Evolutionary conservation across 345 rosid genomes (phyloP).

Genomic region (Brassica rapa): DNA sequence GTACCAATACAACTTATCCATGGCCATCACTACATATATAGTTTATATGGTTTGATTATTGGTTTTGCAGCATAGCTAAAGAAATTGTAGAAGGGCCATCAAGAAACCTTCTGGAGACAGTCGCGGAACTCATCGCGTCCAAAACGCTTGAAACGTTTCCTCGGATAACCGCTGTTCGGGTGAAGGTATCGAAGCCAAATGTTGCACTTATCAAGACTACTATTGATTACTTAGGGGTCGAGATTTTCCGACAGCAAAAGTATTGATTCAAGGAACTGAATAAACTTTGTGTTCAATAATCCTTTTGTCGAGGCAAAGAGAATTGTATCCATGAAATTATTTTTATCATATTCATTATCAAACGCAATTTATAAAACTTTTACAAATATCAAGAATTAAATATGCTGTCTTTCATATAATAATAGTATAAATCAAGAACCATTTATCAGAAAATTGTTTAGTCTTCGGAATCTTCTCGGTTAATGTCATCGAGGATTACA

Average conservation of each 20-base stretch:
- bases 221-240: conserved; percentile 80
- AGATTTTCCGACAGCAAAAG: conserved; percentile 56
- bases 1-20: neutral
- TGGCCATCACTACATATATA: neutral
- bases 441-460: neutral
- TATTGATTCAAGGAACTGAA: conserved; percentile 2
- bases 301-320: neutral
- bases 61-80: conserved; percentile 61
- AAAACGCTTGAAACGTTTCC: conserved; percentile 51
- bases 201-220: conserved; percentile 70
- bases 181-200: conserved; percentile 80
- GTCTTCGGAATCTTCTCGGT: conserved; percentile 35
- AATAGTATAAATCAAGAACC: neutral
- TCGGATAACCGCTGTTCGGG: conserved; percentile 60
- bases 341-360: neutral
- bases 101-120: conserved; percentile 72
- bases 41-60: neutral
- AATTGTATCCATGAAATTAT: neutral
- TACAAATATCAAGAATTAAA: neutral
- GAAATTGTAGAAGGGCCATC: conserved; percentile 67
- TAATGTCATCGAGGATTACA: conserved; percentile 44
- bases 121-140: conserved; percentile 67
- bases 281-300: conserved; percentile 2
- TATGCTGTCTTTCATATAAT: neutral
- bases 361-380: neutral